Evolutionary conservation across 108 stramenopile species (phyloP), one percentile per base, ranked within the genome.

Genomic region (Craspedostauros australis): DNA sequence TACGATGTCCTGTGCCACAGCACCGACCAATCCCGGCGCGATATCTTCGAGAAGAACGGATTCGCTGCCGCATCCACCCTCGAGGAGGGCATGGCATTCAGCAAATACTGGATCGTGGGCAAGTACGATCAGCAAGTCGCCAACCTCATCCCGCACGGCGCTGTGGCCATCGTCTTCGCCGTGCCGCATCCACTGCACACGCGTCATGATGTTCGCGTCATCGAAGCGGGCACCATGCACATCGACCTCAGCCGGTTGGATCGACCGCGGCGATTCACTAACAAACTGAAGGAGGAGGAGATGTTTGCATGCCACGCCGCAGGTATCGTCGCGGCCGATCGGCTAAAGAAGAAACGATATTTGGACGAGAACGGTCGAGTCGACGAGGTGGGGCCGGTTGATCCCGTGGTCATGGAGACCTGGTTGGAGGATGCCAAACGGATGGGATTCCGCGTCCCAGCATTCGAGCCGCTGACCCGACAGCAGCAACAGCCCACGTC

Each of bases 271-370:
- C 20, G 39, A 6, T 76, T 76, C 36, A 54, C 66, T 19, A 76
- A 76, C 54, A 76, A 76, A 59, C 65, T 76, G 29, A 55, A 46
- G 33, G 75, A 9, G 9, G 42, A 76, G n/a, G 75, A 76, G 43
- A 71, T 76, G 18, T 76, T 76, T 63, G 75, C 75, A 19, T 76
- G 75, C 26, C 75, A 76, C 38, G 70, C 75, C 23, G 75, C 75
- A n/a, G 57, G 70, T 29, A 41, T 39, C 22, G 75, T 76, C 2
- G 75, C 75, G 15, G 66, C 57, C 7, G 37, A 66, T 51, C 65
- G 75, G 5, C 18, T 47, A 12, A 19, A 57, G 19, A 38, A 43
- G 5, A n/a, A n/a, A n/a, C n/a, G n/a, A n/a, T n/a, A n/a, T n/a
- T n/a, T n/a, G n/a, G 49, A 41, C 3, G 34, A 37, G 8, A 9